Percentiles rank a stretch among this genome's conserved stretches.
phyloP scores from a whole-genome alignment of 257 asterid species.

The Plantago major region DNA sequence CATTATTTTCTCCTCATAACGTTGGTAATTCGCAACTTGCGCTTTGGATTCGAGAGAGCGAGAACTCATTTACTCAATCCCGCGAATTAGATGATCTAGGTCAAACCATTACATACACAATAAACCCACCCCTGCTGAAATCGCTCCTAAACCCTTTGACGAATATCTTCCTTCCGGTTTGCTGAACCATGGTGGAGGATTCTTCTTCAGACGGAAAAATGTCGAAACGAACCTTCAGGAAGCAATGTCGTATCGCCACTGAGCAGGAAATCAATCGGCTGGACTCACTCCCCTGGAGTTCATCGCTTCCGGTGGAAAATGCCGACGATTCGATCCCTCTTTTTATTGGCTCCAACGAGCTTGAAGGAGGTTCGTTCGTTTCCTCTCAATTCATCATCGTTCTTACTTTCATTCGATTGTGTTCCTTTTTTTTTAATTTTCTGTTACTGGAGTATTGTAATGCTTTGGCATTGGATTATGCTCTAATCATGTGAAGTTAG shows the following conservation, averaged over 20 bases:
- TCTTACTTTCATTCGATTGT: neutral
- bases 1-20: too few relatives aligned
- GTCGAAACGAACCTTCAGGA: constrained; percentile 36
- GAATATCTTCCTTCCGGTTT: too few relatives aligned
- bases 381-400: neutral
- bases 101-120: too few relatives aligned
- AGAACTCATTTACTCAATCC: too few relatives aligned
- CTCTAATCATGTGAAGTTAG: neutral
- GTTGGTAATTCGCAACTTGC: too few relatives aligned
- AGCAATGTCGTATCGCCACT: constrained; percentile 41
- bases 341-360: constrained; percentile 69
- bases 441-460: neutral
- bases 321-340: constrained; percentile 39
- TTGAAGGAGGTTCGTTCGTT: constrained; percentile 60
- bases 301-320: constrained; percentile 38
- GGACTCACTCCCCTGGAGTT: constrained; percentile 66
- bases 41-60: too few relatives aligned
- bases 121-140: neutral
- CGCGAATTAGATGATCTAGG: too few relatives aligned
- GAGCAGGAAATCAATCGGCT: constrained; percentile 48
- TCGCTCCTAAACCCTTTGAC: neutral
- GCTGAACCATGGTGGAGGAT: too few relatives aligned
- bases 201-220: constrained; percentile 38
- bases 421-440: too few relatives aligned
- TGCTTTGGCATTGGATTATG: too few relatives aligned